Evolutionary conservation across 192 early-diverging fungal species (phyloP).

Genomic region (Backusella parvicylindrica): DNA sequence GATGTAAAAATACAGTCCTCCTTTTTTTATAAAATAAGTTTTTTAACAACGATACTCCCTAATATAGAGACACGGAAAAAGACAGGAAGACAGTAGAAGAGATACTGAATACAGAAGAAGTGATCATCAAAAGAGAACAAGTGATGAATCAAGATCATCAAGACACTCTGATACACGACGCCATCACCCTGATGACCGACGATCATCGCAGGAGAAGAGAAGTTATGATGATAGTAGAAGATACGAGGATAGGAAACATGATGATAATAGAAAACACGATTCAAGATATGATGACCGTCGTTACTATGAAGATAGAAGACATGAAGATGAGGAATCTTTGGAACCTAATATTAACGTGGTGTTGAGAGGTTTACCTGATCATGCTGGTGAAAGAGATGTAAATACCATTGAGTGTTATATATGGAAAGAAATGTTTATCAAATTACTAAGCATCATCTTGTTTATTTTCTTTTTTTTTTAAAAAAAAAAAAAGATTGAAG

Average conservation of each 20-base stretch:
- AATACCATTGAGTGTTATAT: too few species aligned
- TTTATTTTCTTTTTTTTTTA: background rate
- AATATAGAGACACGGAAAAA: background rate
- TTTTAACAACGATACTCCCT: background rate
- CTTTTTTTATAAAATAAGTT: background rate
- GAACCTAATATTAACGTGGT: constrained; percentile 40
- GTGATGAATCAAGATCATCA: background rate
- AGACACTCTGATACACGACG: background rate
- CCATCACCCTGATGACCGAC: background rate
- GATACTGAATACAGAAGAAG: background rate
- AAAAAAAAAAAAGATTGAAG: constrained; percentile 30
- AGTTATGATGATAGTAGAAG: background rate
- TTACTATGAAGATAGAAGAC: background rate
- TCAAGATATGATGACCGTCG: background rate
- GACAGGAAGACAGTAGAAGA: background rate
- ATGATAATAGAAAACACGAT: background rate
- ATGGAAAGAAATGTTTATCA: too few species aligned
- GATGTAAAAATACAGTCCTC: background rate
- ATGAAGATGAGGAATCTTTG: constrained; percentile 9
- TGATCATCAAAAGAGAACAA: background rate
- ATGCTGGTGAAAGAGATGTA: constrained; percentile 30
- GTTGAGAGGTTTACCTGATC: constrained; percentile 31
- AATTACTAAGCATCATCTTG: background rate
- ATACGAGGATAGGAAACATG: background rate
- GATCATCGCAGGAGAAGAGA: background rate